Base-by-base conservation (phyloP, 2,329 filamentous ascomycete species). In the Simplicillium aogashimaense region DNA sequence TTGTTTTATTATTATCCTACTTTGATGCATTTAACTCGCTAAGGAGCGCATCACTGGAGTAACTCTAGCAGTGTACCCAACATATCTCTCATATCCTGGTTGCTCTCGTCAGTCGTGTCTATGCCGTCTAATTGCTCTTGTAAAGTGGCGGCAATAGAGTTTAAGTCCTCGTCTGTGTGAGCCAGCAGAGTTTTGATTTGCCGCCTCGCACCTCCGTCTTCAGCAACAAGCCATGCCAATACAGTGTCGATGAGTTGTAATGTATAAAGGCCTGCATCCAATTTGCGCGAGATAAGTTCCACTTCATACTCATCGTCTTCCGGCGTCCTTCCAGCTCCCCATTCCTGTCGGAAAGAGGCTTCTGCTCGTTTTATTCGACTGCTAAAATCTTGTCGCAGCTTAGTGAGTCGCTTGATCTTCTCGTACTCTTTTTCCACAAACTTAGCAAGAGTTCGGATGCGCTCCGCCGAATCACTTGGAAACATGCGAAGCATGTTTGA, bases 391-490 rank as follows among this genome's bases (percentile, higher is more conserved):
- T 76, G 66, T 32, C 89, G 76, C 36, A 95, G 60, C 44, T 73
- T 69, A 29, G 94, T 59, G 4, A 97, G 67, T 55, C 81, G 86
- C 6, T 57, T 65, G 30, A 87, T 77, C 67, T 97, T 97, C 49
- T 82, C 86, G 57, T 94, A 95, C 48, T 95, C 81, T 56, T 87
- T 94, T 59, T 98, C 92, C 14, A 95, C 83, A 53, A 97, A 97
- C 55, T 98, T 98, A 36, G 89, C 90, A 4, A 97, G 72, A 1
- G 83, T 76, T 4, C 92, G 78, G 50, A 97, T 94, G 6, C 92
- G 76, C 28, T 81, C 72, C 0, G 86, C 70, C 2, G 86, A 88
- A 28, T 86, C 78, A 13, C 79, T 84, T 0, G 89, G 88, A 1
- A 98, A 62, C 4, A 81, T 71, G 17, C 88, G 81, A 1, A 98